Evolutionary conservation across 768 basidiomycete species (phyloP).

Genomic region (Phanerodontia chrysosporium): DNA sequence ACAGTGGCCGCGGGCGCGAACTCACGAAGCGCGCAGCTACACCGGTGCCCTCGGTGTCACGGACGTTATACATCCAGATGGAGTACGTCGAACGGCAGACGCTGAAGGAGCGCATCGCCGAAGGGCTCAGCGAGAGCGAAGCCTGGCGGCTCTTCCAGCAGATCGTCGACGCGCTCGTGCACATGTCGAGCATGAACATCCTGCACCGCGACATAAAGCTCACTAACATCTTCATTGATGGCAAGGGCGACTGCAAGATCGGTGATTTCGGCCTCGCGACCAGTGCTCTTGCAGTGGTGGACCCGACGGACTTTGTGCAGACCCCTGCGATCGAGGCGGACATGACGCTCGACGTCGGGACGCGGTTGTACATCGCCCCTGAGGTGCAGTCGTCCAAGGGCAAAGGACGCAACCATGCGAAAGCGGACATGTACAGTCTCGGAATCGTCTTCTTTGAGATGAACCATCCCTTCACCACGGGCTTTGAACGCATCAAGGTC

Average conservation of each 20-base stretch:
- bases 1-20: neutral
- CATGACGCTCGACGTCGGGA: constrained; percentile 86
- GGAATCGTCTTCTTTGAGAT: constrained; percentile 98
- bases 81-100: constrained; percentile 93
- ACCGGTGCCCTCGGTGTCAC: constrained; percentile 16
- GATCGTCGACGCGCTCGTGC: constrained; percentile 82
- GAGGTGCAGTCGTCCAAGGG: constrained; percentile 66
- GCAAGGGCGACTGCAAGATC: constrained; percentile 83
- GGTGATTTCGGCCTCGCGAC: constrained; percentile 94
- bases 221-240: constrained; percentile 91
- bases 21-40: constrained; percentile 23
- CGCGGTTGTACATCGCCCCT: constrained; percentile 88
- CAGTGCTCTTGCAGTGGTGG: constrained; percentile 73
- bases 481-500: constrained; percentile 79
- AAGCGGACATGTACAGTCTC: constrained; percentile 93
- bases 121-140: constrained; percentile 79
- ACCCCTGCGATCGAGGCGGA: constrained; percentile 50
- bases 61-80: constrained; percentile 94
- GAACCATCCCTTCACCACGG: constrained; percentile 82
- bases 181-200: constrained; percentile 87
- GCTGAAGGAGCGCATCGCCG: constrained; percentile 77
- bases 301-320: constrained; percentile 61
- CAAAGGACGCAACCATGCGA: constrained; percentile 71
- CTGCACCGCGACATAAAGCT: constrained; percentile 88
- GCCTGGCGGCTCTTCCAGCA: constrained; percentile 90